phyloP scores from a whole-genome alignment of 2,329 filamentous ascomycete species.

The Pezicula rhizophila region DNA sequence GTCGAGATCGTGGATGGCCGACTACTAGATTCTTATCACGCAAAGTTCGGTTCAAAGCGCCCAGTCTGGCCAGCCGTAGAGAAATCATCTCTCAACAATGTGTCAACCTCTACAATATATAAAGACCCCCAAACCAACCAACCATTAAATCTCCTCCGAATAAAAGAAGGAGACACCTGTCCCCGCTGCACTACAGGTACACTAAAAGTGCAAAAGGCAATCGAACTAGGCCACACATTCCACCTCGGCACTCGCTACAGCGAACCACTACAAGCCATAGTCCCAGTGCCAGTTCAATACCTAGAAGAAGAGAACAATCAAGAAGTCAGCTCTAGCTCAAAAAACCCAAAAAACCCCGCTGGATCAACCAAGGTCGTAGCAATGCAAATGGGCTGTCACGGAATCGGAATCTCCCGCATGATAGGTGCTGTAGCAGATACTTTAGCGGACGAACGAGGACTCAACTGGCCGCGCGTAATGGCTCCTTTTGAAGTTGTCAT shows the following conservation, averaged over 20 bases:
- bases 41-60: constrained; percentile 9
- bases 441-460: constrained; percentile 62
- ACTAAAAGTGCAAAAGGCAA: constrained; percentile 63
- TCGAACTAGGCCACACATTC: constrained; percentile 94
- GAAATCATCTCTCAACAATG: not conserved
- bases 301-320: constrained; percentile 14
- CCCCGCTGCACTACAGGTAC: constrained; percentile 59
- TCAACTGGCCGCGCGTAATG: constrained; percentile 84
- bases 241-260: constrained; percentile 88
- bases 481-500: constrained; percentile 77
- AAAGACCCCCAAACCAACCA: constrained; percentile 31
- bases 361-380: constrained; percentile 33
- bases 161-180: constrained; percentile 65
- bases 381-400: constrained; percentile 94
- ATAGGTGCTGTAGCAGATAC: constrained; percentile 80
- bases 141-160: constrained; percentile 57
- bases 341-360: not conserved
- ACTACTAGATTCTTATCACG: constrained; percentile 13
- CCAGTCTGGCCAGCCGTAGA: constrained; percentile 13
- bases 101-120: constrained; percentile 18
- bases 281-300: constrained; percentile 38
- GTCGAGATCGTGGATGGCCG: constrained; percentile 34
- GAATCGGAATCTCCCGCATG: constrained; percentile 87
- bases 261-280: constrained; percentile 59
- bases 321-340: not conserved